These are phyloP conservation scores for Rosa persica DNA, from an alignment of 306 rosid species.

Conservation along the genomic window DNA sequence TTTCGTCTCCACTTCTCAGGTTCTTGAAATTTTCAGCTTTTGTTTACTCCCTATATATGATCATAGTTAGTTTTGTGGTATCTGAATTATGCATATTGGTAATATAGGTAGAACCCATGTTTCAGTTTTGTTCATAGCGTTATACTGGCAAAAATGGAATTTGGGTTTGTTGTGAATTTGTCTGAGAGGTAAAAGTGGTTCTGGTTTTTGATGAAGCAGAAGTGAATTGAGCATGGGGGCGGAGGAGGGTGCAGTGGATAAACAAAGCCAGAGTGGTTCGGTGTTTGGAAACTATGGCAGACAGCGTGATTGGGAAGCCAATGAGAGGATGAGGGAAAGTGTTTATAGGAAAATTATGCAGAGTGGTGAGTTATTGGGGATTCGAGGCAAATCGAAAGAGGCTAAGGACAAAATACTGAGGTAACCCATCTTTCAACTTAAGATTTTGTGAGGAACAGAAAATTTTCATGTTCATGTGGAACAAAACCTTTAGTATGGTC, in stretches of 20 bases:
- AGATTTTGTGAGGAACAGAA: background rate
- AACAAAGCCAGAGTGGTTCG: constrained; percentile 24
- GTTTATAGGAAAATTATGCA: constrained; percentile 41
- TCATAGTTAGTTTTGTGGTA: background rate
- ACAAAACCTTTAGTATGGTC: background rate
- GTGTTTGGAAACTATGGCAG: constrained; percentile 19
- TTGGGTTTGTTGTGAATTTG: constrained; percentile 10
- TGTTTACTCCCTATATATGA: background rate
- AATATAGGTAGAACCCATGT: background rate
- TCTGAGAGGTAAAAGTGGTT: constrained; percentile 6
- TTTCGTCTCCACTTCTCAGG: constrained; percentile 48
- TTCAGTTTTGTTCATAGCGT: background rate
- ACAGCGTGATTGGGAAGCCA: constrained; percentile 34
- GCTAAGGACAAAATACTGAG: constrained; percentile 61
- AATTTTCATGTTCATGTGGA: background rate
- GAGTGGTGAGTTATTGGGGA: constrained; percentile 43
- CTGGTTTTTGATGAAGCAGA: constrained; percentile 43
- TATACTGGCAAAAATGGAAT: background rate
- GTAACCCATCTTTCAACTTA: constrained; percentile 29
- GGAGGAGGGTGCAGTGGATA: constrained; percentile 29
- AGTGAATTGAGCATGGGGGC: constrained; percentile 33
- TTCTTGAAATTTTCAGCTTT: background rate
- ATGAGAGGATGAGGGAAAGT: constrained; percentile 30
- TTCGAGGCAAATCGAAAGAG: constrained; percentile 43
- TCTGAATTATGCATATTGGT: background rate